These are phyloP conservation scores for Diaporthe sp. DNA, from an alignment of 2,329 filamentous ascomycete genomes.

Conservation along the genomic window DNA sequence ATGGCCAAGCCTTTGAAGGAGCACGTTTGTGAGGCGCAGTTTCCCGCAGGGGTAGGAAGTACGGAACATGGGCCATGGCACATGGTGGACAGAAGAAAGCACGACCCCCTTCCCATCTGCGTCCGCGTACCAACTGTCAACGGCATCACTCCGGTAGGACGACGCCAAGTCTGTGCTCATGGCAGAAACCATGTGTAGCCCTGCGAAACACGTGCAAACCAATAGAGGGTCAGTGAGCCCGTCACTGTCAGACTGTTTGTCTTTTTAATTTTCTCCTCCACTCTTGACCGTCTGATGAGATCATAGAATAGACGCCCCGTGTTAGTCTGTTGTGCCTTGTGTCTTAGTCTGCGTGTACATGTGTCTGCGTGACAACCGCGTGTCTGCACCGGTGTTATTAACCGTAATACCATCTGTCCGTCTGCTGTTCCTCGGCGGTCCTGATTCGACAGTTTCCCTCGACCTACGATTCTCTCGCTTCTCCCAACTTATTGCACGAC, in stretches of 20 bases:
- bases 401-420: background rate
- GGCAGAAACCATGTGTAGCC: background rate
- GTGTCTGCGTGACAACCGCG: background rate
- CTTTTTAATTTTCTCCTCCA: too few species aligned
- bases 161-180: background rate
- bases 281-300: background rate
- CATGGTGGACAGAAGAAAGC: background rate
- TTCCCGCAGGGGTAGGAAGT: constrained; percentile 7
- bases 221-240: too few species aligned
- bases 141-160: constrained; percentile 7
- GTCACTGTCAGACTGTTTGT: too few species aligned
- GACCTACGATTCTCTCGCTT: background rate
- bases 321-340: background rate
- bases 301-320: background rate
- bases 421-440: background rate
- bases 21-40: constrained; percentile 18
- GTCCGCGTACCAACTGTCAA: background rate
- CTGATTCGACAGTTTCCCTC: background rate
- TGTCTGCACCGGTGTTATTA: background rate
- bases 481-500: background rate
- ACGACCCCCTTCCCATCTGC: background rate
- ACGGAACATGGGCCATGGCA: background rate
- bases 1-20: constrained; percentile 10
- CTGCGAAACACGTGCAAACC: background rate
- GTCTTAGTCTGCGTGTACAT: background rate